phyloP scores from a whole-genome alignment of 441 rosid species.

The Brassica hybrid region DNA sequence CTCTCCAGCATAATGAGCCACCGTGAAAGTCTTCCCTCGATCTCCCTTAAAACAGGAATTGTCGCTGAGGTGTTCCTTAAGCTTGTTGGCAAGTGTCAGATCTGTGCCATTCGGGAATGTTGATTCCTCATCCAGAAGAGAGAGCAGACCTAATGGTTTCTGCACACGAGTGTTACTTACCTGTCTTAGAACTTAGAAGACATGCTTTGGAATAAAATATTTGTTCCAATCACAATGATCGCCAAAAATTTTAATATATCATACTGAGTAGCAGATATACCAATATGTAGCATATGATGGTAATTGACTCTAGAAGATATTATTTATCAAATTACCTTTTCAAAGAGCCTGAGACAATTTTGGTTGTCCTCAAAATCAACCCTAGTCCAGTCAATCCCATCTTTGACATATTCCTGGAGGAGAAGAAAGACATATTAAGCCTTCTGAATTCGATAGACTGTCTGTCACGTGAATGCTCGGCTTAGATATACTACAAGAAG shows the following conservation, averaged over 20 bases:
- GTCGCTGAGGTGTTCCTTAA: too few species aligned
- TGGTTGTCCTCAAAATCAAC: conserved; percentile 97
- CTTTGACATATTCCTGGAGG: conserved; percentile 87
- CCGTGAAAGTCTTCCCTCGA: too few species aligned
- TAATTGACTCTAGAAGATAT: background rate
- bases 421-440: conserved; percentile 18
- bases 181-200: too few species aligned
- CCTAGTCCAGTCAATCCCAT: conserved; percentile 97
- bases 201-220: too few species aligned
- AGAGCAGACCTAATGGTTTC: too few species aligned
- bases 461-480: background rate
- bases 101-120: conserved; percentile 52
- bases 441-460: background rate
- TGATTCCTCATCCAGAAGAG: too few species aligned
- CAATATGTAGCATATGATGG: conserved; percentile 5
- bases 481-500: conserved; percentile 5
- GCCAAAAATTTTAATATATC: background rate
- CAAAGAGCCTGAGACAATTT: conserved; percentile 92
- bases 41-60: too few species aligned
- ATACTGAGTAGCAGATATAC: conserved; percentile 15
- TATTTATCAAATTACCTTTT: conserved; percentile 62
- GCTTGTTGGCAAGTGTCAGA: conserved; percentile 54
- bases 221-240: background rate
- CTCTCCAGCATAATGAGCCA: too few species aligned
- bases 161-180: too few species aligned